Conservation (phyloP, 306 rosid genomes). For the Comarum palustre region DNA sequence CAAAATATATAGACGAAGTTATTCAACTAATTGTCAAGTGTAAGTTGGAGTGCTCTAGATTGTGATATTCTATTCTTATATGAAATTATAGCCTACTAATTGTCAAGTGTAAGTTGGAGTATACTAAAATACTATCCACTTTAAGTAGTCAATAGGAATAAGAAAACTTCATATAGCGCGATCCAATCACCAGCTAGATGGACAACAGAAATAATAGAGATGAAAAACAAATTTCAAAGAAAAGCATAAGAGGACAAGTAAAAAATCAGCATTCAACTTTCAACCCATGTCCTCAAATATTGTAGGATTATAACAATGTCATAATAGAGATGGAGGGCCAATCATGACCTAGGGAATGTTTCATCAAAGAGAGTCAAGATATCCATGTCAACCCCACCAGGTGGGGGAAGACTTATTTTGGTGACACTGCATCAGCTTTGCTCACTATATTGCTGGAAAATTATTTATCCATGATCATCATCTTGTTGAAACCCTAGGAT, state of each 20-base stretch:
- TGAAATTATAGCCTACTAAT: no score
- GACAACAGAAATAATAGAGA: conserved; percentile 21
- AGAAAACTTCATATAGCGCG: background rate
- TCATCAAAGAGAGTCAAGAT: conserved; percentile 78
- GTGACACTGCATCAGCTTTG: conserved; percentile 51
- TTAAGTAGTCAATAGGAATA: background rate
- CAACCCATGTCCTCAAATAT: conserved; percentile 50
- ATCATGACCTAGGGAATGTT: conserved; percentile 64
- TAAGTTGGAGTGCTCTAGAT: no score
- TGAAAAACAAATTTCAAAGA: background rate
- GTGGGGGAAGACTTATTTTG: conserved; percentile 31
- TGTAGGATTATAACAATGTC: conserved; percentile 45
- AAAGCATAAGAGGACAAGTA: conserved; percentile 47
- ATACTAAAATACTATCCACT: background rate
- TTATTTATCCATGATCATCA: conserved; percentile 46
- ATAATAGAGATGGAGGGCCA: conserved; percentile 38
- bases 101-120: no score
- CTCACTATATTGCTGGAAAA: conserved; percentile 33
- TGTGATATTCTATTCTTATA: no score
- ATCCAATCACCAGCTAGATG: conserved; percentile 7
- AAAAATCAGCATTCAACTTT: conserved; percentile 49
- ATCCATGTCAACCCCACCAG: conserved; percentile 88
- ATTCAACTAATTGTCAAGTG: no score
- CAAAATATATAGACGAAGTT: no score
- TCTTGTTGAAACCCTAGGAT: conserved; percentile 33